A percentile compares a stretch with the other conserved stretches of the same genome.
These are phyloP conservation scores for Uncinocarpus reesii DNA, from an alignment of 2,329 filamentous ascomycete species.

Conservation along the genomic window DNA sequence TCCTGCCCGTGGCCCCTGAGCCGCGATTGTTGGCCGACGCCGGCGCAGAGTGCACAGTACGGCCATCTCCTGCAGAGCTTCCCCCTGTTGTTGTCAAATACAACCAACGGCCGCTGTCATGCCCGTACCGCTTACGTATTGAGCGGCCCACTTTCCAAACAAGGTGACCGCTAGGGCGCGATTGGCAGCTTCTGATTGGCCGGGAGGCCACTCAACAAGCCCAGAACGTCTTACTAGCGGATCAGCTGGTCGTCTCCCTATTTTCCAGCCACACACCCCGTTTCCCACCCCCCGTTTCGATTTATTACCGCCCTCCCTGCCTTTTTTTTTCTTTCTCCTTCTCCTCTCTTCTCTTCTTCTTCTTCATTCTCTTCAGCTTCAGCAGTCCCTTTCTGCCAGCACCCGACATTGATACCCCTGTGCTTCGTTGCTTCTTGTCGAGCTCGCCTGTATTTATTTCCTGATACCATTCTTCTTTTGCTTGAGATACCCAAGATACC, in stretches of 20 bases:
- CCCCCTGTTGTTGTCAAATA: background rate
- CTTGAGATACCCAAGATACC: conserved; percentile 27
- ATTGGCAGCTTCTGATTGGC: conserved; percentile 1
- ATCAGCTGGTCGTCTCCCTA: conserved; percentile 5
- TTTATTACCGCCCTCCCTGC: conserved; percentile 16
- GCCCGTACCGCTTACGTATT: background rate
- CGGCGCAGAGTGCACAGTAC: too few species aligned
- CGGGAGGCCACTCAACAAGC: too few species aligned
- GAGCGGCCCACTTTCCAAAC: conserved; percentile 1
- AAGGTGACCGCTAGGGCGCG: background rate
- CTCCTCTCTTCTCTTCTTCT: conserved; percentile 19
- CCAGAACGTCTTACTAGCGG: conserved; percentile 6
- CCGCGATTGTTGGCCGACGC: too few species aligned
- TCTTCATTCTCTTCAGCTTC: conserved; percentile 19
- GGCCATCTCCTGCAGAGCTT: too few species aligned
- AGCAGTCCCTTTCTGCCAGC: conserved; percentile 19
- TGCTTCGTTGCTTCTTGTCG: conserved; percentile 25
- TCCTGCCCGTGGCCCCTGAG: too few species aligned
- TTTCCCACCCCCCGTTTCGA: conserved; percentile 19
- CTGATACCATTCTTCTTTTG: conserved; percentile 20
- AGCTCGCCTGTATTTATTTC: conserved; percentile 19
- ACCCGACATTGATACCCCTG: conserved; percentile 31
- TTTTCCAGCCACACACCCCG: conserved; percentile 3
- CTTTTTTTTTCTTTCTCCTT: conserved; percentile 20
- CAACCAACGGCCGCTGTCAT: background rate